Base-by-base conservation (phyloP, 2,329 filamentous ascomycete species). In the Oidium heveae region DNA sequence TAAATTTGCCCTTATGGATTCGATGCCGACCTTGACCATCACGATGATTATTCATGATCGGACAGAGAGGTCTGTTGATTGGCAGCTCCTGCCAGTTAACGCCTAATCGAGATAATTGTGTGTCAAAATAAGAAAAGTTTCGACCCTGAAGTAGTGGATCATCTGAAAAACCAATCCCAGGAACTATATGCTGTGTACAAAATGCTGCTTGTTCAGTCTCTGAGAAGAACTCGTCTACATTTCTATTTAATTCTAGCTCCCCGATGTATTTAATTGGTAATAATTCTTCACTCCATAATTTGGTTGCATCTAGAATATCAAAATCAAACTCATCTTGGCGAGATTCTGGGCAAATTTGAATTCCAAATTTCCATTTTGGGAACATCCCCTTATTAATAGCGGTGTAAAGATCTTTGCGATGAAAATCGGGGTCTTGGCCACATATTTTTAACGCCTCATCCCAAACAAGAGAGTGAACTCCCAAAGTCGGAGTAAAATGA, bases 191-290 rank as follows among this genome's bases (percentile, higher is more conserved):
- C 55, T 77, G 75, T 1, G 86, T 89, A 63, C 82, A 87, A 67
- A 91, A 93, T 1, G 85, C 84, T 1, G 80, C 77, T 67, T 93
- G 86, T 69, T 93, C 86, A 0, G 80, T 86, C 66, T 91, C 76
- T 0, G 84, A 72, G 68, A 91, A 91, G 69, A 76, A 91, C 63
- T 93, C 84, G 58, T 89, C 84, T 1, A 83, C 72, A 57, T 86
- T 89, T 54, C 75, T 75, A 71, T 91, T 88, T 6, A 93, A 73
- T 63, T 88, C 80, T 0, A 93, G 65, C 66, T 88, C 77, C 41
- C 84, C 86, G 55, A 93, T 84, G 63, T 86, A 85, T 8, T 81
- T 75, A 20, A 89, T 72, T 0, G 85, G 85, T 0, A 87, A 70
- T 0, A 79, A 67, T 13, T 89, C 82, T 63, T 91, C 83, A 0